phyloP scores from a whole-genome alignment of 2,329 filamentous ascomycete species.

The Pseudogymnoascus destructans region DNA sequence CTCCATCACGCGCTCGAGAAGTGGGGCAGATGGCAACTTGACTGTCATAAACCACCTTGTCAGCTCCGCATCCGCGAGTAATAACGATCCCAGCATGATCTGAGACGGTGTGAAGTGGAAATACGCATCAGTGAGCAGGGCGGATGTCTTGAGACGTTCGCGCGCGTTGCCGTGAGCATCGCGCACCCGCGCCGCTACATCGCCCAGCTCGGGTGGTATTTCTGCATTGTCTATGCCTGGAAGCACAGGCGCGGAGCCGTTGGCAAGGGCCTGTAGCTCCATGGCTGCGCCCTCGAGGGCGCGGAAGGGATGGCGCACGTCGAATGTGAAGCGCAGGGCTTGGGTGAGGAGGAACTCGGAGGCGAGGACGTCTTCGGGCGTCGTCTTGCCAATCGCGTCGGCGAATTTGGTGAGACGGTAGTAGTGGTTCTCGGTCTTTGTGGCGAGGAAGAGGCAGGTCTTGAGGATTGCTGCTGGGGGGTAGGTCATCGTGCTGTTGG shows the following conservation, averaged over 20 bases:
- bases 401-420: constrained; percentile 45
- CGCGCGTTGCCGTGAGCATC: constrained; percentile 62
- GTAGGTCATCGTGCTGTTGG: constrained; percentile 93
- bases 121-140: constrained; percentile 85
- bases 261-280: constrained; percentile 58
- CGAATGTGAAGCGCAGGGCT: constrained; percentile 83
- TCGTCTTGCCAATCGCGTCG: constrained; percentile 55
- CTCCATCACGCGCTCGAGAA: constrained; percentile 35
- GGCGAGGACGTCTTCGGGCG: constrained; percentile 69
- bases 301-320: constrained; percentile 81
- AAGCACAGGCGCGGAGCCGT: constrained; percentile 27
- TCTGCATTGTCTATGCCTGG: constrained; percentile 11
- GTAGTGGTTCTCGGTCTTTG: constrained; percentile 81
- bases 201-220: constrained; percentile 8
- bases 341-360: constrained; percentile 90
- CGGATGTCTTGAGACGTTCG: constrained; percentile 62
- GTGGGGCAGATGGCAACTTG: constrained; percentile 23
- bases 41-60: constrained; percentile 22
- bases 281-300: constrained; percentile 76
- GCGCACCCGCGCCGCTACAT: constrained; percentile 32
- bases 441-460: constrained; percentile 83
- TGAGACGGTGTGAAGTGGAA: constrained; percentile 92
- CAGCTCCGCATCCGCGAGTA: constrained; percentile 59
- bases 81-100: constrained; percentile 74
- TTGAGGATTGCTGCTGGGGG: constrained; percentile 80